Evolutionary conservation across 345 rosid genomes (phyloP).

Genomic region (Capsella bursapastoris): DNA sequence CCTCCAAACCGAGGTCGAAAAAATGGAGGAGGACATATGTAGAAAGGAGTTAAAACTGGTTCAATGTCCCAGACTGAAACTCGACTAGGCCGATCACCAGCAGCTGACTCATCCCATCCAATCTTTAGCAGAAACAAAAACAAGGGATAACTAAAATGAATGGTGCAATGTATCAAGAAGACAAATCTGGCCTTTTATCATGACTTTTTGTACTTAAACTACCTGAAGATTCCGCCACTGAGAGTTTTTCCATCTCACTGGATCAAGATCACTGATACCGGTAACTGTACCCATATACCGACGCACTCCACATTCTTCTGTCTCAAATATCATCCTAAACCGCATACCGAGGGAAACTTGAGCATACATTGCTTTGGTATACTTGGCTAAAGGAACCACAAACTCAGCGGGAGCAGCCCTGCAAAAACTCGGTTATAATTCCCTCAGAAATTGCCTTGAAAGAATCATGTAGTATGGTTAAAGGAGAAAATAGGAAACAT

Average conservation of each 20-base stretch:
- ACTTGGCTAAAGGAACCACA: conserved; percentile 96
- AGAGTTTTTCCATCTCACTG: conserved; percentile 89
- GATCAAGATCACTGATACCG: conserved; percentile 84
- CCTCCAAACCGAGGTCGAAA: conserved; percentile 81
- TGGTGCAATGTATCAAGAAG: conserved; percentile 13
- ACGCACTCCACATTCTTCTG: conserved; percentile 94
- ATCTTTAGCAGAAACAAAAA: conserved; percentile 52
- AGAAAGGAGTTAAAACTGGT: conserved; percentile 92
- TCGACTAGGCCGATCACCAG: conserved; percentile 81
- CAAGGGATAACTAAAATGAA: conserved; percentile 13
- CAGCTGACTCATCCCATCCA: conserved; percentile 98
- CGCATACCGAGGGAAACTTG: conserved; percentile 96
- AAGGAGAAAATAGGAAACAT: neutral
- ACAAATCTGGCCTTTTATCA: conserved; percentile 5
- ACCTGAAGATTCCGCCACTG: conserved; percentile 99
- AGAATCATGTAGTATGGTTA: conserved; percentile 7
- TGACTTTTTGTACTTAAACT: conserved; percentile 23
- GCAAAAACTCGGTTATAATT: conserved; percentile 39
- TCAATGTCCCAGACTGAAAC: conserved; percentile 98
- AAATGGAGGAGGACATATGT: conserved; percentile 90
- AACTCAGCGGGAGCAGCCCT: conserved; percentile 98
- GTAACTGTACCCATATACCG: conserved; percentile 98
- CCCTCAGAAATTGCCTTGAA: conserved; percentile 33
- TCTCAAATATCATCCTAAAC: conserved; percentile 98
- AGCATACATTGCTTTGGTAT: conserved; percentile 80